Percentiles rank a stretch among this genome's conserved stretches.
phyloP scores from a whole-genome alignment of 148 eudicot genomes.

The Camellia granthamiana region DNA sequence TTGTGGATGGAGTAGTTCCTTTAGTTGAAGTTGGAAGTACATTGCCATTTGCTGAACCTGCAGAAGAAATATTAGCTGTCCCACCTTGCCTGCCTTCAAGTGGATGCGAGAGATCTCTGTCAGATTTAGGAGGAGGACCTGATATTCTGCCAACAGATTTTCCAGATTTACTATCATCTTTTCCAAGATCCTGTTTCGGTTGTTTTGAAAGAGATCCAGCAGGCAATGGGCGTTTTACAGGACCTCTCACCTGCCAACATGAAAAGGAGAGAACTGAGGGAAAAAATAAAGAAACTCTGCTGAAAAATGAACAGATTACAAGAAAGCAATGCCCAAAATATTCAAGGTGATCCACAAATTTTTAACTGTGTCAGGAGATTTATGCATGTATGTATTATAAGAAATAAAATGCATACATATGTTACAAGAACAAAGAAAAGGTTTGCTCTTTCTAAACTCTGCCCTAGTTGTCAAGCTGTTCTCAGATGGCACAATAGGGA shows the following conservation, averaged over 20 bases:
- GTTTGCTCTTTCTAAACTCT: neutral
- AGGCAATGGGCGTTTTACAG: constrained; percentile 49
- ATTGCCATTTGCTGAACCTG: constrained; percentile 43
- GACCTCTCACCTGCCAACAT: constrained; percentile 41
- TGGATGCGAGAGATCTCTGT: constrained; percentile 32
- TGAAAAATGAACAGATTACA: neutral
- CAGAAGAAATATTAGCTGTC: constrained; percentile 30
- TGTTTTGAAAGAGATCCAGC: constrained; percentile 61
- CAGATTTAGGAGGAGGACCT: constrained; percentile 34
- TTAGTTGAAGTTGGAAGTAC: constrained; percentile 36
- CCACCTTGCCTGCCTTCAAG: constrained; percentile 37
- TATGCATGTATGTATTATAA: neutral
- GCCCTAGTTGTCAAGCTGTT: neutral
- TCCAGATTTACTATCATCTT: constrained; percentile 62
- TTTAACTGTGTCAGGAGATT: neutral
- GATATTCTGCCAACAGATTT: constrained; percentile 48
- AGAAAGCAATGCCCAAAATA: neutral
- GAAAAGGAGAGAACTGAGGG: neutral
- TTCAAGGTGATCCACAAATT: neutral
- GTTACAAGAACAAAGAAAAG: neutral
- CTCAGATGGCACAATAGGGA: neutral
- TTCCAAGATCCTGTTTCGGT: constrained; percentile 55
- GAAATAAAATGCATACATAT: neutral
- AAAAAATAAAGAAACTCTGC: neutral
- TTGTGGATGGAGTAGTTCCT: constrained; percentile 36